Base-by-base conservation (phyloP, 2,329 filamentous ascomycete genomes). In the Gnomoniopsis sp. region DNA sequence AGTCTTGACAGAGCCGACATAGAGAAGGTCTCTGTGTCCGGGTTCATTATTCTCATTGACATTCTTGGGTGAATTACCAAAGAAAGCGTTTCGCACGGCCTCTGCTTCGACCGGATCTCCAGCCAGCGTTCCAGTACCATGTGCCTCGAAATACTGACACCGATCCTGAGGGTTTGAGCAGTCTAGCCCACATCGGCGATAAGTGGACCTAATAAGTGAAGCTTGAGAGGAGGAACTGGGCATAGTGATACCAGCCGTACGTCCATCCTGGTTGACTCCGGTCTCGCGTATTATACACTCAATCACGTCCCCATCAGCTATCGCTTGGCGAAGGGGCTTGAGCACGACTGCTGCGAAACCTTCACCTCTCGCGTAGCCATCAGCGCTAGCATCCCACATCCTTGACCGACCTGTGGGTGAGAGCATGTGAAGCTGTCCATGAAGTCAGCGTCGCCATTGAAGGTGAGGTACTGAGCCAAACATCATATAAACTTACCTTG, bases 281-380 rank as follows among this genome's bases (percentile, higher is more conserved):
- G 77, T 79, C 49, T 76, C 77, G 3, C 79, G 75, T 49, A 84
- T 76, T 46, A 83, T 65, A 21, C 72, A 75, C 36, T 75, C 68
- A 46, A 82, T 79, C 1, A 59, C 48, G 53, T 79, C 76, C 3
- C 79, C 78, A 52, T 82, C 81, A 3, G 70, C 70, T 14, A 86
- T 58, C 0, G 84, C 84, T 38, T 74, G 73, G 33, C 74, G 76
- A 21, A 79, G 68, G 0, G 72, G 74, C 67, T 86, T 86, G 14
- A 86, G 64, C 2, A 85, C 66, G 2, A 86, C 51, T 6, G 76
- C 74, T 0, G 74, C 78, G 15, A 79, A 66, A 3, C 82, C 84
- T 64, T 86, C 83, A 14, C 82, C 83, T 14, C 83, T 75, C 0
- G 76, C 81, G 63, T 86, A 87, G 1, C 84, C 84, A 58, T 83